Base-by-base conservation (phyloP, 805 yeast species). In the Metschnikowia reukaufii region DNA sequence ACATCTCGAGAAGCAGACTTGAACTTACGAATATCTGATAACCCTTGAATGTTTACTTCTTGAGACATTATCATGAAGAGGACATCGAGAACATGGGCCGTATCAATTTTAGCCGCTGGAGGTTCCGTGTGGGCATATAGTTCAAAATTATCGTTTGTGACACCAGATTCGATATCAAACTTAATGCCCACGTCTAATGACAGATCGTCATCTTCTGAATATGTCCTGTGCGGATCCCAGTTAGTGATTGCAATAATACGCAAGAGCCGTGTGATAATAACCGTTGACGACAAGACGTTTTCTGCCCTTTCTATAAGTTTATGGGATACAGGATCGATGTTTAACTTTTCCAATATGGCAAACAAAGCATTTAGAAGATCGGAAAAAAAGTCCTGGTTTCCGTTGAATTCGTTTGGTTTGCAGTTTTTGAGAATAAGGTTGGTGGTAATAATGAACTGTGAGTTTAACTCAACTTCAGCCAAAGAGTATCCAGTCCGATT, bases 401-500 rank as follows among this genome's bases (percentile, higher is more conserved):
- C 59, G 41, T 54, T 58, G 23, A 53, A 52, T n/a, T 47, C 41
- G 32, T 45, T 31, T 6, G 48, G 49, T 34, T 43, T 50, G 52
- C 54, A 47, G 38, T 45, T 45, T 32, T 42, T 47, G 13, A 65
- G 36, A 20, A 72, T 56, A 34, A 70, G 60, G 27, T 60, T 54
- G 20, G 62, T 64, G 17, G 75, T 65, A 20, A 59, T 52, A 17
- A 64, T 47, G 47, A 64, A 72, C 49, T 71, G 76, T 2, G 73
- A 68, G 45, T 71, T 67, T 36, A 70, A 56, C 56, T 72, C 76
- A 7, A 72, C 72, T 46, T 72, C 76, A 9, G 64, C 64, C 9
- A 68, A 48, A 4, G 68, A 54, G 48, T 63, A 62, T n/a, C 76
- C 74, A 1, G 74, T 66, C 23, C 70, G 55, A 52, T 58, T 63